Base-by-base conservation (phyloP, 2,329 filamentous ascomycete species). In the Botryotinia calthae region DNA sequence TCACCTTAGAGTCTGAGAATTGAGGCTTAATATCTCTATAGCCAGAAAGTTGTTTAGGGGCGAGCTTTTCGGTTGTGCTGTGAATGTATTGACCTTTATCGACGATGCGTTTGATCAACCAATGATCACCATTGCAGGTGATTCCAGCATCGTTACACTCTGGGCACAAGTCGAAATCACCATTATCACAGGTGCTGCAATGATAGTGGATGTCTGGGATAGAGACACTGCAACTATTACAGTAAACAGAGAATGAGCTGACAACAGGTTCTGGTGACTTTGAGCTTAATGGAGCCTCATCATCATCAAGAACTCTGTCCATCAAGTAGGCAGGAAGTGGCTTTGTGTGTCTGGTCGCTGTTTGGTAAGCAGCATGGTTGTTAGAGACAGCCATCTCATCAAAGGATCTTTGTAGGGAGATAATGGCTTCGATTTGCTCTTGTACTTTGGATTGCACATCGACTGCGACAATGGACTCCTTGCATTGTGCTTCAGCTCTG, bases 161-260 rank as follows among this genome's bases (percentile, higher is more conserved):
- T 76, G 90, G 87, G 86, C 97, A 99, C 44, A 99, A 88, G 80
- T 99, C 96, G 79, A 95, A 99, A 82, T 99, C 96, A 58, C 95
- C 96, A 73, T 92, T 89, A 76, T 98, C 94, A 81, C 96, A 99
- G 73, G 92, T 93, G 76, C 93, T 93, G 86, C 97, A 99, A 84
- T 99, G 96, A 82, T 93, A 99, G 83, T 99, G 95, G 69, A 90
- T 88, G 78, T 94, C 90, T 42, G 91, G 88, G 79, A 98, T 94
- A 59, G 90, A 88, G 74, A 85, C 86, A 77, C 94, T 91, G 83
- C 96, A 99, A 81, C 89, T 88, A 84, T 99, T 98, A 88, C 96
- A 99, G 85, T 93, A 97, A 62, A 99, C 94, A 20, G 93, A 92
- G 83, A 95, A 97, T 64, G 87, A 84, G 71, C 75, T 75, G 61